These are phyloP conservation scores for Steccherinum ochraceum DNA, from an alignment of 768 basidiomycete species.

Conservation along the genomic window DNA sequence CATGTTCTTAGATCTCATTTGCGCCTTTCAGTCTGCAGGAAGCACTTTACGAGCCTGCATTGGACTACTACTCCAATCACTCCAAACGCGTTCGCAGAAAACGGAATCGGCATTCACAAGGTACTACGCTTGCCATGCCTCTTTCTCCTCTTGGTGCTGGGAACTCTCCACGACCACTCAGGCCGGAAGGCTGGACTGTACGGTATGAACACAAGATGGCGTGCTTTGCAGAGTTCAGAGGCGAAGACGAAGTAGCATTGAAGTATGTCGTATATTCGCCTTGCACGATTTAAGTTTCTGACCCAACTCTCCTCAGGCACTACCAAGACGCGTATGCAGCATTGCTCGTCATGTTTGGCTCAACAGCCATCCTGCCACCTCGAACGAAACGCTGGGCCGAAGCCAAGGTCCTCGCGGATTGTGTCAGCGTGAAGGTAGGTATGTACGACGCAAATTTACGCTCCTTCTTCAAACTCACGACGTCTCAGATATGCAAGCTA, in stretches of 20 bases:
- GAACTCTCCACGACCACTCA: constrained; percentile 49
- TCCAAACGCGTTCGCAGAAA: constrained; percentile 90
- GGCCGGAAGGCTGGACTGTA: constrained; percentile 90
- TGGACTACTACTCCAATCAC: constrained; percentile 91
- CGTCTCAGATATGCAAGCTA: constrained; percentile 71
- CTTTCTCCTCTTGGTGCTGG: constrained; percentile 34
- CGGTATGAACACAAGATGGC: constrained; percentile 98
- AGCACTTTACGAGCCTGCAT: constrained; percentile 80
- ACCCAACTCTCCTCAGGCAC: constrained; percentile 47
- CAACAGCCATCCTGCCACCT: constrained; percentile 78
- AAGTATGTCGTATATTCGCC: constrained; percentile 44
- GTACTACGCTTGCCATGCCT: constrained; percentile 38
- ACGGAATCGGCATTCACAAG: constrained; percentile 73
- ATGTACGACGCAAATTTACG: not conserved
- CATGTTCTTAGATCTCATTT: not conserved
- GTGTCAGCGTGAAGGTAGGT: constrained; percentile 81
- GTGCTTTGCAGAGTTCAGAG: constrained; percentile 90
- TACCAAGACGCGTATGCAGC: constrained; percentile 91
- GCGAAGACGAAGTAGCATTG: constrained; percentile 87
- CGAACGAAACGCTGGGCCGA: constrained; percentile 98
- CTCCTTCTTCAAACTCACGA: not conserved
- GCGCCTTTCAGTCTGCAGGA: constrained; percentile 63
- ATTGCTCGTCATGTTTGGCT: constrained; percentile 83
- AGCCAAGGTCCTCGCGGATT: constrained; percentile 94
- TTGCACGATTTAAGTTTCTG: constrained; percentile 6